Base-by-base conservation (phyloP, 768 basidiomycete genomes). In the Pulveroboletus sp. region DNA sequence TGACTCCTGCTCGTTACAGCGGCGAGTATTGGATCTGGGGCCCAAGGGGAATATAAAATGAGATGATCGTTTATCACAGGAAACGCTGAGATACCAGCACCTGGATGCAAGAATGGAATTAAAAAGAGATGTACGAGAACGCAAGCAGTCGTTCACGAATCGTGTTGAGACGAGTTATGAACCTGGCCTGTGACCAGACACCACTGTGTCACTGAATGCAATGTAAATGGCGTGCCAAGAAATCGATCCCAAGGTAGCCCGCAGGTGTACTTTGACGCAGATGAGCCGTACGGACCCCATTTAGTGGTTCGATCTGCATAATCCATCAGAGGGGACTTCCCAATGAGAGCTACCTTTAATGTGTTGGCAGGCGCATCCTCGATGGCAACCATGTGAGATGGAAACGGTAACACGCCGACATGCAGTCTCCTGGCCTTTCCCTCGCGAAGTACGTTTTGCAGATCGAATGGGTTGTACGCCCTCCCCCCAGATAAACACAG, bases 361-460 rank as follows among this genome's bases (percentile, higher is more conserved):
- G 17, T 31, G 18, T 21, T 30, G 18, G 4, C 3, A 31, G 31
- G 18, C 18, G 18, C 14, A 18, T 31, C 18, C 8, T 21, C 11
- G 27, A 30, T 8, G 4, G 36, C 10, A 17, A 17, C 6, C n/a
- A 3, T 9, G n/a, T n/a, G 6, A 26, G 15, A n/a, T 27, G 10
- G 8, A 26, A 27, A n/a, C 5, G 5, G 24, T 1, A 24, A 24
- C 9, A 26, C 5, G 15, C 15, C 26, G n/a, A 8, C 26, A 15
- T 41, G 10, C n/a, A 41, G n/a, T 8, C 8, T 76, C 81, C 39
- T 50, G 80, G 0, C 67, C 89, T 17, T 91, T 91, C 69, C 21
- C 90, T 91, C 70, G 86, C 86, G 86, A 83, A 61, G 41, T 35
- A 8, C 32, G 0, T 63, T 43, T 0, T n/a, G 11, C 24, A 8